Evolutionary conservation across 768 basidiomycete genomes (phyloP).

Genomic region (Suillus hirtellus): DNA sequence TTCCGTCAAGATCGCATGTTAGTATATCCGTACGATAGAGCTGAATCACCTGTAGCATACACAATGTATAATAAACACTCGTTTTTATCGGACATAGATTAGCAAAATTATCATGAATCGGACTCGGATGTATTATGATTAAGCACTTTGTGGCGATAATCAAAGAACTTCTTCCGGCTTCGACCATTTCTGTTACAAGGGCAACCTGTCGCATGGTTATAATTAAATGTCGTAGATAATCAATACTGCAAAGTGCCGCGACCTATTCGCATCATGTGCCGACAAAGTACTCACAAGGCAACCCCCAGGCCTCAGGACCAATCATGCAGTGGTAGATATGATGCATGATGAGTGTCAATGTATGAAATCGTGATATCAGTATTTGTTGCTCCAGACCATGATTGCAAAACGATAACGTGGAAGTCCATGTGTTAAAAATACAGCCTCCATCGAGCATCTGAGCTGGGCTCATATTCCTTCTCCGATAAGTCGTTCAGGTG

Average conservation of each 20-base stretch:
- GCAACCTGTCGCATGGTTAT: not conserved
- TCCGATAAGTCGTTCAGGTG: slow-evolving; percentile 67
- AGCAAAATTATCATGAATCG: not conserved
- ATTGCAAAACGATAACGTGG: slow-evolving; percentile 1
- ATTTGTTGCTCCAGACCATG: not conserved
- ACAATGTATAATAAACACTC: not conserved
- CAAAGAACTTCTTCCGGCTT: not conserved
- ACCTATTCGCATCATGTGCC: not conserved
- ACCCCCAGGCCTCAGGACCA: not conserved
- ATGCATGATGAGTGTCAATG: not conserved
- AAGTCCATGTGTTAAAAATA: not conserved
- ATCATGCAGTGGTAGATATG: not conserved
- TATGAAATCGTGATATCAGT: not conserved
- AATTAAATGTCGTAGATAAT: not conserved
- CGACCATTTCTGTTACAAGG: not conserved
- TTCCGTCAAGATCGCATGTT: not conserved
- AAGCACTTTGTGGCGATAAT: not conserved
- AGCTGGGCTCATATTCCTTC: slow-evolving; percentile 37
- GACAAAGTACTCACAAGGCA: not conserved
- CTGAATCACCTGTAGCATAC: not conserved
- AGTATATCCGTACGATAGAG: not conserved
- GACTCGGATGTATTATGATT: not conserved
- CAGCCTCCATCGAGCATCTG: not conserved
- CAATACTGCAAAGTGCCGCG: not conserved
- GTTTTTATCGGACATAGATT: not conserved